Conservation (phyloP, 2,329 filamentous ascomycete species). For the Sclerotinia glacialis region DNA sequence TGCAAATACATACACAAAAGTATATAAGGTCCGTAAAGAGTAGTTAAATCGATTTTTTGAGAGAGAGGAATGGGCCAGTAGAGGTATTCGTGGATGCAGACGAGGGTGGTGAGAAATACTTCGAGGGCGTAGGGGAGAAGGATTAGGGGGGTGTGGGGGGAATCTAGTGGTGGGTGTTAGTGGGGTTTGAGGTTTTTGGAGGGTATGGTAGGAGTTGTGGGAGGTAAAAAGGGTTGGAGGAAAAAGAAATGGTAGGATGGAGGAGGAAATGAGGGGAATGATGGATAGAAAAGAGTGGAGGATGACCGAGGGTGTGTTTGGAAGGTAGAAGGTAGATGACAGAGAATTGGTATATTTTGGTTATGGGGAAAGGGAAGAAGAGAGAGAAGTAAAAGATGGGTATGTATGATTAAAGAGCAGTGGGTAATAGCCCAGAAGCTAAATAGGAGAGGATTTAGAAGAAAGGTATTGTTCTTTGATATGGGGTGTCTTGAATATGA, state of each 20-base stretch:
- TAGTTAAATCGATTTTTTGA: conserved; percentile 50
- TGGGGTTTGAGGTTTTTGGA: neutral
- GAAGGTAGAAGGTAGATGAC: too few species aligned
- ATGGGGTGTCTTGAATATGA: neutral
- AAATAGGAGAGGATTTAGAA: neutral
- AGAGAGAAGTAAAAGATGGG: neutral
- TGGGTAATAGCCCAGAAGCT: neutral
- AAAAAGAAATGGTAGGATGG: too few species aligned
- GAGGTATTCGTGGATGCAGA: conserved; percentile 60
- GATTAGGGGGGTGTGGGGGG: conserved; percentile 56
- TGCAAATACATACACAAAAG: conserved; percentile 48
- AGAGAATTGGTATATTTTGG: too few species aligned
- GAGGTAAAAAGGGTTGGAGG: too few species aligned
- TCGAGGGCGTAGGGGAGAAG: conserved; percentile 59
- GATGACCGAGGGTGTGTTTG: too few species aligned
- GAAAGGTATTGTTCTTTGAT: neutral
- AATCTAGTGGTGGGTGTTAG: conserved; percentile 43
- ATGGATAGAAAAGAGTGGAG: too few species aligned
- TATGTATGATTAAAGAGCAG: conserved; percentile 9
- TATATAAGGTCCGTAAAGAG: conserved; percentile 57
- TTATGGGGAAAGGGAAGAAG: too few species aligned
- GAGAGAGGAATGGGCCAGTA: conserved; percentile 49
- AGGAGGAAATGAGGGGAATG: too few species aligned
- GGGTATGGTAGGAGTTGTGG: neutral
- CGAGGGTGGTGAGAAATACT: conserved; percentile 59